Evolutionary conservation across 306 rosid genomes (phyloP), one percentile per base, ranked within the genome.

Genomic region (Glycine soja): DNA sequence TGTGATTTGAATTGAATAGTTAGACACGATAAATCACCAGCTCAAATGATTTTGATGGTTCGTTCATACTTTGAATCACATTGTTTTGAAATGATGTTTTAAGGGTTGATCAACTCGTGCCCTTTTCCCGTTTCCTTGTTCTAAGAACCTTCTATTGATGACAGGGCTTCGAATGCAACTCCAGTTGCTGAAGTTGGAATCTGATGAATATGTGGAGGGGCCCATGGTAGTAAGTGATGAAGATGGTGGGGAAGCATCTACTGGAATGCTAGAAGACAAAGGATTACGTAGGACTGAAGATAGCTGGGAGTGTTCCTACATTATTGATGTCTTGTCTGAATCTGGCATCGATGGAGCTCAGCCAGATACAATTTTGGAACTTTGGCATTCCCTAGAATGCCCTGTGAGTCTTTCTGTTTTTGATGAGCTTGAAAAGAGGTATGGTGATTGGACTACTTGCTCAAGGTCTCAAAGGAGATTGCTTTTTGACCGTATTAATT

Each of bases 81-180:
- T n/a, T n/a, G n/a, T n/a, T n/a, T n/a, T 65, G 38, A 67, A 46
- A 46, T 13, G n/a, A 8, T 57, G 56, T 15, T 81, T 34, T 14
- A 79, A 13, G 14, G 69, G 15, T 30, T 81, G 40, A 75, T 70
- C 5, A 24, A 59, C 13, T 30, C 30, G 10, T 53, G 8, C 34
- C 13, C 12, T 54, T 42, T 73, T 47, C 24, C 48, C 1, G 36
- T 65, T 83, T 70, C 54, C 56, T 75, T 74, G 71, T 65, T 70
- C 54, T 78, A 13, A 74, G 16, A 57, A 11, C 40, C 9, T 67
- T 63, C 48, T 32, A 46, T 54, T 86, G 69, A 68, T 82, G 46
- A 34, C 77, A 96, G 99, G 97, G 74, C 99, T 96, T 73, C 90
- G 97, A 75, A 88, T 90, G 93, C 99, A 96, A 86, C 98, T 96